Base-by-base conservation (phyloP, 2,329 filamentous ascomycete genomes). In the Alternaria sp. region DNA sequence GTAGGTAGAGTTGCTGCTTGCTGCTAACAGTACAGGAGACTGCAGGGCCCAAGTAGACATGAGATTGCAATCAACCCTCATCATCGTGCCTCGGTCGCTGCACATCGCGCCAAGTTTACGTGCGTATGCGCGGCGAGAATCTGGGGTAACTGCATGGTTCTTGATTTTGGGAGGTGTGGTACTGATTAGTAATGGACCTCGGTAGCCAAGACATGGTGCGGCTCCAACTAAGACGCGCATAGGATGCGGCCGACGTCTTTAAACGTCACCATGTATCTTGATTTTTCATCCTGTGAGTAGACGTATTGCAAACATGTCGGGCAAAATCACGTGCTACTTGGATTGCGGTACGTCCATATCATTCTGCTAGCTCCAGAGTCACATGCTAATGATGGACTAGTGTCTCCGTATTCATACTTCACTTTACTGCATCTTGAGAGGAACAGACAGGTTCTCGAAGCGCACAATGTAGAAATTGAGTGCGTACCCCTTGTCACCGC, bases 381-480 rank as follows among this genome's bases (percentile, higher is more conserved):
- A 41, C 21, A 56, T 56, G 55, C 62, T 68, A 28, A 71, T 45
- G 13, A 24, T 26, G 37, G 21, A 42, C 41, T 68, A 92, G 90
- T 88, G 54, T 93, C 90, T 4, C 82, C 81, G 7, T 85, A 84
- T 62, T 83, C 81, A 26, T 84, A 80, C 69, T 81, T 80, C 64
- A 81, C 82, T 10, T 75, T 90, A 49, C 72, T 81, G 0, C 84
- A 91, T 69, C 78, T 92, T 24, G 78, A 83, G 31, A 81, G 80
- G 51, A 88, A 88, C 65, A 75, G 83, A 40, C 76, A 81, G 0
- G 72, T 82, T 2, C 81, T 93, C 2, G 77, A 80, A 48, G 81
- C 83, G 9, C 81, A 91, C 73, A 81, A 81, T 31, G 83, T 92
- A 5, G 80, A 87, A 34, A 77, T 93, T 31, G 87, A 92, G 90